Percentiles rank a stretch among this genome's conserved stretches.
Evolutionary conservation across 2,329 filamentous ascomycete species (phyloP).

Genomic region (Nannizzia gypsea): DNA sequence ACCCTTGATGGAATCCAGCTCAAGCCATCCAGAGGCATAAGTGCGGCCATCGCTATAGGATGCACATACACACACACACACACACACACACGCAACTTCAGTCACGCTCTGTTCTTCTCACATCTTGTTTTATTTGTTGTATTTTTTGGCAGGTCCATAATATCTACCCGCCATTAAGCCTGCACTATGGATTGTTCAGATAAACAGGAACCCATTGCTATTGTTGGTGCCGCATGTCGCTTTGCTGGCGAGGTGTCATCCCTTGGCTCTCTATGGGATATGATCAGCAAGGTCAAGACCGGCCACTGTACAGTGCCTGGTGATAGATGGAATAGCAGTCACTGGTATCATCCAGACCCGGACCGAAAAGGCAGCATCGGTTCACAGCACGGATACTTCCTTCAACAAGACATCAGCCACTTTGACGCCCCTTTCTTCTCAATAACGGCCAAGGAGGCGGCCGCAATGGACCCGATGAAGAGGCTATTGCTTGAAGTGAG

Average conservation of each 20-base stretch:
- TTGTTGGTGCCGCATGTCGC: conserved; percentile 5
- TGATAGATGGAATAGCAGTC: conserved; percentile 11
- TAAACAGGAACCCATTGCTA: conserved; percentile 8
- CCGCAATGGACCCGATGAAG: conserved; percentile 64
- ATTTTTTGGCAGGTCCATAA: not conserved
- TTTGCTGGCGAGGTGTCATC: conserved; percentile 3
- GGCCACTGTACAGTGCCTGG: conserved; percentile 9
- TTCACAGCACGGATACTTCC: conserved; percentile 18
- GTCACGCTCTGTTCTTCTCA: no score
- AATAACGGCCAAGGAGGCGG: conserved; percentile 10
- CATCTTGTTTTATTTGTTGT: no score
- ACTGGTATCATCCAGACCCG: conserved; percentile 2
- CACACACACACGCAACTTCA: no score
- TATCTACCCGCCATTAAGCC: no score
- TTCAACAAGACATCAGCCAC: conserved; percentile 19
- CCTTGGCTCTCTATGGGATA: conserved; percentile 4
- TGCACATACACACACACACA: no score
- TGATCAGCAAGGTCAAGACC: conserved; percentile 8
- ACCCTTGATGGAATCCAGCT: no score
- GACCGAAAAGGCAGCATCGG: not conserved
- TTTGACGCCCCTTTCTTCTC: conserved; percentile 26
- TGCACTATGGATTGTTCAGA: no score
- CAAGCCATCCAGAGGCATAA: no score
- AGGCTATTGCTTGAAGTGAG: conserved; percentile 63
- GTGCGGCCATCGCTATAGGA: no score